Base-by-base conservation (phyloP, 768 basidiomycete species). In the Boletus insuetus region DNA sequence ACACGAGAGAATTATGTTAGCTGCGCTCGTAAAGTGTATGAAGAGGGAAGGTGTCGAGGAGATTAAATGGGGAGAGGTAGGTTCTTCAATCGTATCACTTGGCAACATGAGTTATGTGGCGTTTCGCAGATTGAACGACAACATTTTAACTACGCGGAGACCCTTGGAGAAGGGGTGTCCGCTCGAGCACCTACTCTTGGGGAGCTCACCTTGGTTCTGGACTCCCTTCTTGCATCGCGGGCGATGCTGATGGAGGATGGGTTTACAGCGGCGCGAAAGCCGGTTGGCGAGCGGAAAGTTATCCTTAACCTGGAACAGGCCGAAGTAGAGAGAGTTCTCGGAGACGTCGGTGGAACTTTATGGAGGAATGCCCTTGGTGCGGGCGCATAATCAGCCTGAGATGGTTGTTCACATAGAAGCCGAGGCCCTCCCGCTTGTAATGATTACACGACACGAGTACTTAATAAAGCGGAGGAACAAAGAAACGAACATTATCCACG, bases 1-100 rank as follows among this genome's bases (percentile, higher is more conserved):
- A 58, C 92, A 96, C 65, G 94, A 97, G 67, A 83, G 88, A 39
- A 79, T 95, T 45, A 87, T 97, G 86, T 78, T 98, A 17, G 88
- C 87, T 16, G 84, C 94, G 1, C 69, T 96, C 37, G 74, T 95
- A 24, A 87, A 89, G 63, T 93, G 91, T 65, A 80, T 91, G 42
- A 85, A 86, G 68, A 79, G 89, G 42, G 86, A 89, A 57, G 94
- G 94, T 26, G 81, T 98, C 0, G 87, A 92, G 49, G 92, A 94
- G 73, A 86, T 98, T 46, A 83, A 83, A 62, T 94, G 90, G 90
- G 79, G 80, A 26, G 87, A 91, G 59, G 89, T 94, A 50, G 56
- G 81, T 73, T 19, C 56, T 42, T 42, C 19, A 16, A 22, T 41
- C 32, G 14, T 24, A 16, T 53, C 14, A 20, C 17, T 43, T 40